Percentiles rank a stretch among this genome's conserved stretches.
phyloP scores from a whole-genome alignment of 441 rosid genomes.

The Erysimum cheiri region DNA sequence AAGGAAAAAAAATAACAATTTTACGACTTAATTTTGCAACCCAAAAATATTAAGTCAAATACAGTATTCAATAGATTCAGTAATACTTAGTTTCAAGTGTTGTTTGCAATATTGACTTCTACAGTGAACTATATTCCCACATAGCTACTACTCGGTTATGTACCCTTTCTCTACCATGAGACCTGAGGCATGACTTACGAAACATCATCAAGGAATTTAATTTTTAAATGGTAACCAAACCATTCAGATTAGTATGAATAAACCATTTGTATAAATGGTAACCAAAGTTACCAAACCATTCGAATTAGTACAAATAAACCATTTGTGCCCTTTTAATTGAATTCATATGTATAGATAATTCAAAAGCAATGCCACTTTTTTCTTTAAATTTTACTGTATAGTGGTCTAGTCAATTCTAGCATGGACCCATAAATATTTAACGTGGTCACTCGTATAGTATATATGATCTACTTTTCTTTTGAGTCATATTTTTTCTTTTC shows the following conservation, averaged over 20 bases:
- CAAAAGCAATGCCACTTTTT: slow-evolving; percentile 42
- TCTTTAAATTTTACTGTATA: slow-evolving; percentile 37
- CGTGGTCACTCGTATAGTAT: slow-evolving; percentile 44
- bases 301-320: slow-evolving; percentile 22
- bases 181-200: slow-evolving; percentile 20
- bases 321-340: slow-evolving; percentile 35
- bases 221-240: slow-evolving; percentile 9
- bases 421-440: slow-evolving; percentile 48
- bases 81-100: neutral
- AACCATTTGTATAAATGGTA: slow-evolving; percentile 1
- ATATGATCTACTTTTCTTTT: slow-evolving; percentile 42
- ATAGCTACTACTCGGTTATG: slow-evolving; percentile 1
- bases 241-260: slow-evolving; percentile 19
- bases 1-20: neutral
- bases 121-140: neutral
- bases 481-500: slow-evolving; percentile 21
- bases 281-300: slow-evolving; percentile 1
- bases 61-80: neutral
- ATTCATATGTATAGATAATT: slow-evolving; percentile 27
- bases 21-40: neutral
- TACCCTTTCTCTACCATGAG: neutral
- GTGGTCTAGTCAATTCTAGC: slow-evolving; percentile 45
- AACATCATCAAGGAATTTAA: slow-evolving; percentile 4
- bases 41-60: neutral
- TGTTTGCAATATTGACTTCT: slow-evolving; percentile 5